Evolutionary conservation across 139 green algal species (phyloP).

Genomic region (Chlorella sp.): DNA sequence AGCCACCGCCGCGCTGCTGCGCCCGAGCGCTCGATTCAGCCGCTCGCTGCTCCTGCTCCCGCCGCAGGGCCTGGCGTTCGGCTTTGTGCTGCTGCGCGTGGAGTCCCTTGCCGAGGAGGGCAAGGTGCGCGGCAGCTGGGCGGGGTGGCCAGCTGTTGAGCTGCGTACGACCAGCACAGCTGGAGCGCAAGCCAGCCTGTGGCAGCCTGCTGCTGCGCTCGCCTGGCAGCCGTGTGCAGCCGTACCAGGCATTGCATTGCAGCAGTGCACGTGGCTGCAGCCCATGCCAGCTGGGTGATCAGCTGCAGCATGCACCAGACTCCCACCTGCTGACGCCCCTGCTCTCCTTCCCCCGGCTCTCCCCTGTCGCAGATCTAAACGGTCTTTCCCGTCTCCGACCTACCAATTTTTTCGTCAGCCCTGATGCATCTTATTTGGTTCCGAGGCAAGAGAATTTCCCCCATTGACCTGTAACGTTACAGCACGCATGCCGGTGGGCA

Average conservation of each 20-base stretch:
- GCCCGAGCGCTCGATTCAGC: too few species aligned
- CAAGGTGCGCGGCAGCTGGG: constrained; percentile 72
- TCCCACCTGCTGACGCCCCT: not conserved
- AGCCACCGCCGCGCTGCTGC: too few species aligned
- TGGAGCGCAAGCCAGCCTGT: too few species aligned
- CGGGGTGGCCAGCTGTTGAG: too few species aligned
- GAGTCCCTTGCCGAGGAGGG: constrained; percentile 91
- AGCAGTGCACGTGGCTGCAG: too few species aligned
- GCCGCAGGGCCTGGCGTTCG: constrained; percentile 91
- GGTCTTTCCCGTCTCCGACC: not conserved
- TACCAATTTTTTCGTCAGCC: constrained; percentile 14
- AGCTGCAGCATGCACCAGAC: too few species aligned
- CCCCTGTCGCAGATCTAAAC: constrained; percentile 20
- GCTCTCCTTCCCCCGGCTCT: not conserved
- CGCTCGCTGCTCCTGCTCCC: too few species aligned
- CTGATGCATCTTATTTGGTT: constrained; percentile 10
- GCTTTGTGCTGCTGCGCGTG: constrained; percentile 93
- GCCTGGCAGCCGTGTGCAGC: too few species aligned
- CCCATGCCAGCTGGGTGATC: too few species aligned
- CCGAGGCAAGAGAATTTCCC: constrained; percentile 11
- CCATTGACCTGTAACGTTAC: not conserved
- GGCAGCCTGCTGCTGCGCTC: too few species aligned
- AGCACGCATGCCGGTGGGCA: not conserved
- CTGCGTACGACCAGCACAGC: too few species aligned
- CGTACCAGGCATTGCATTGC: too few species aligned